Evolutionary conservation across 2,329 filamentous ascomycete genomes (phyloP), one percentile per base, ranked within the genome.

Genomic region (Aspergillus phoenicis): DNA sequence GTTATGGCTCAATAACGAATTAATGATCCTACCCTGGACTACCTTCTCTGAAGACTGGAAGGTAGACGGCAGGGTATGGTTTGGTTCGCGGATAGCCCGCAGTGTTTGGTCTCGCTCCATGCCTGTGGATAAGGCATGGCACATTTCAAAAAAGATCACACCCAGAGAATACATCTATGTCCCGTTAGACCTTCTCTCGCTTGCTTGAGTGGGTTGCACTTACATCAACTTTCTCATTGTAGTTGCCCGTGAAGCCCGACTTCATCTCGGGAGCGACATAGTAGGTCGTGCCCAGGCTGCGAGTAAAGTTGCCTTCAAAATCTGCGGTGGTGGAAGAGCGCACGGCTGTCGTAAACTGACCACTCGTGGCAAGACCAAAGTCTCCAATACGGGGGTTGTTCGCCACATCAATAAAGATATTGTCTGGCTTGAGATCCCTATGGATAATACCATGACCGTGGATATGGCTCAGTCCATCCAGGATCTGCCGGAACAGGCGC

Each of bases 141-240:
- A 96, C 95, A 99, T 99, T 77, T 99, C 95, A 68, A 97, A 98
- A 78, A 99, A 96, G 60, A 99, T 98, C 64, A 99, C 91, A 0
- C 95, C 95, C 45, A 99, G 83, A 0, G 94, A 97, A 73, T 95
- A 99, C 94, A 99, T 98, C 84, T 75, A 22, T 22, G 15, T 6
- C 2, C 15, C 13, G 45, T 49, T 49, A 49, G 15, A 30, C 13
- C 7, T 8, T 22, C 13, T 48, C 26, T 61, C 52, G 49, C 36
- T 20, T 20, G 56, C 24, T n/a, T 15, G 1, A 4, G 24, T 51
- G 17, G 13, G 22, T 51, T 17, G 11, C 43, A 82, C 87, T 81
- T 77, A 89, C 87, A 79, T 99, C 95, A 1, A 98, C 93, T 76
- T 97, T 98, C 60, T 91, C 89, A 62, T 91, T 96, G 74, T 98